Percentiles rank a stretch among this genome's conserved stretches.
phyloP scores from a whole-genome alignment of 2,329 filamentous ascomycete species.

The Phaeosphaeria sp. region DNA sequence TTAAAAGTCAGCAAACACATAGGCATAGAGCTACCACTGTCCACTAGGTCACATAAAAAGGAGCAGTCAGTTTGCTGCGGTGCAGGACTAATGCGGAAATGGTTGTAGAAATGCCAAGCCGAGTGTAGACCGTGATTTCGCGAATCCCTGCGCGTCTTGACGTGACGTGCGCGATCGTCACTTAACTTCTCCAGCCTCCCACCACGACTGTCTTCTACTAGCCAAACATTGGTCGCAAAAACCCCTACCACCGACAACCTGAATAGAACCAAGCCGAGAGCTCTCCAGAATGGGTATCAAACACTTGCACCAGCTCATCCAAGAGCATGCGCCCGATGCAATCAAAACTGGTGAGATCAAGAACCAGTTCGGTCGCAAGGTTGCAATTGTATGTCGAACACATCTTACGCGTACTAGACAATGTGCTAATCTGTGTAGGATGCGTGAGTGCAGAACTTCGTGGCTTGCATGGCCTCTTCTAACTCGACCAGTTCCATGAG shows the following conservation, averaged over 20 bases:
- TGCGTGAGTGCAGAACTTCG: slow-evolving; percentile 47
- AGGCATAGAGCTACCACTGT: no score
- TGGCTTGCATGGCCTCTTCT: slow-evolving; percentile 4
- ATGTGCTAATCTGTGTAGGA: slow-evolving; percentile 48
- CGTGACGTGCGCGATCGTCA: slow-evolving; percentile 34
- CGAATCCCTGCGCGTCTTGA: slow-evolving; percentile 35
- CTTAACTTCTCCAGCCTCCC: slow-evolving; percentile 26
- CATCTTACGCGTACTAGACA: neutral
- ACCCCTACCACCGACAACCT: neutral
- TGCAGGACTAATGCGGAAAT: neutral
- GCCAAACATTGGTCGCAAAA: neutral
- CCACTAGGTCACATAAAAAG: no score
- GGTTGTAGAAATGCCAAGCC: slow-evolving; percentile 27
- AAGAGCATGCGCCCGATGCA: slow-evolving; percentile 89
- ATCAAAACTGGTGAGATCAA: slow-evolving; percentile 98
- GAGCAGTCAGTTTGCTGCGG: neutral
- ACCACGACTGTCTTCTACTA: slow-evolving; percentile 12
- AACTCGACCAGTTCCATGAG: slow-evolving; percentile 79
- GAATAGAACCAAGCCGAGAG: neutral
- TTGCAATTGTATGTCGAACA: slow-evolving; percentile 78
- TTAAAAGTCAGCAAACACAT: neutral
- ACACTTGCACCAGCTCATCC: slow-evolving; percentile 57
- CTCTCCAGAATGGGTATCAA: slow-evolving; percentile 48
- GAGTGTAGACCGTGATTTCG: slow-evolving; percentile 35
- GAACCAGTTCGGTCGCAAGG: slow-evolving; percentile 97